Evolutionary conservation across 176 grass and related monocot species (phyloP).

Genomic region (Bothriochloa decipiens): DNA sequence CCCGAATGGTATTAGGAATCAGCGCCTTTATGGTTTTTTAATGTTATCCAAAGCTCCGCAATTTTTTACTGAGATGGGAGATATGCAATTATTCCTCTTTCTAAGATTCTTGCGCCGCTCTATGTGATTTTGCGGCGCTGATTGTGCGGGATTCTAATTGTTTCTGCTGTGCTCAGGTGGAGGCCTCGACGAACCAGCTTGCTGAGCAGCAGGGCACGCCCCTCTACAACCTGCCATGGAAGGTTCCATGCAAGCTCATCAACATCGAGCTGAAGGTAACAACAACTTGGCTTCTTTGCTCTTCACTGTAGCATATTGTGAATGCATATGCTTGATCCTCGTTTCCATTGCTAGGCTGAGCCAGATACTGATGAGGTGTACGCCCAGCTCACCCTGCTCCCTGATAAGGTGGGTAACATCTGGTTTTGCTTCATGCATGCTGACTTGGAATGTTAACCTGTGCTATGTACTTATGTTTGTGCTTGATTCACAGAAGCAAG

Average conservation of each 20-base stretch:
- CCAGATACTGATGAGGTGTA: conserved; percentile 92
- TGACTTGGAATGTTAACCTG: neutral
- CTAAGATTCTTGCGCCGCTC: conserved; percentile 20
- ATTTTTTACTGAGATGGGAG: conserved; percentile 17
- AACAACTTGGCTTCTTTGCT: neutral
- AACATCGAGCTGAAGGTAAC: conserved; percentile 82
- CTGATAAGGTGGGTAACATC: conserved; percentile 60
- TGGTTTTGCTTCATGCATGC: conserved; percentile 8
- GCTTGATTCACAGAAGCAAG: conserved; percentile 50
- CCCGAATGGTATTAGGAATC: conserved; percentile 27
- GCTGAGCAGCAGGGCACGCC: conserved; percentile 70
- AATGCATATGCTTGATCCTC: neutral
- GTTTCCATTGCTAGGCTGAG: conserved; percentile 67
- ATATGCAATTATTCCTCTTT: conserved; percentile 41
- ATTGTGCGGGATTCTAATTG: conserved; percentile 12
- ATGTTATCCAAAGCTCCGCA: conserved; percentile 27
- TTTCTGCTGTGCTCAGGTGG: conserved; percentile 58
- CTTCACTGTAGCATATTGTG: neutral
- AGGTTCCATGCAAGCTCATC: conserved; percentile 81
- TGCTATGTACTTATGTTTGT: neutral
- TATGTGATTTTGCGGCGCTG: neutral
- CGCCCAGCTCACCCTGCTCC: conserved; percentile 83
- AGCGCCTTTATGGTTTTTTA: conserved; percentile 47
- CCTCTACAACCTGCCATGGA: conserved; percentile 85
- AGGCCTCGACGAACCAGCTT: conserved; percentile 81